Evolutionary conservation across 352 stramenopile genomes (phyloP), one percentile per base, ranked within the genome.

Genomic region (Pythium sukuiense): DNA sequence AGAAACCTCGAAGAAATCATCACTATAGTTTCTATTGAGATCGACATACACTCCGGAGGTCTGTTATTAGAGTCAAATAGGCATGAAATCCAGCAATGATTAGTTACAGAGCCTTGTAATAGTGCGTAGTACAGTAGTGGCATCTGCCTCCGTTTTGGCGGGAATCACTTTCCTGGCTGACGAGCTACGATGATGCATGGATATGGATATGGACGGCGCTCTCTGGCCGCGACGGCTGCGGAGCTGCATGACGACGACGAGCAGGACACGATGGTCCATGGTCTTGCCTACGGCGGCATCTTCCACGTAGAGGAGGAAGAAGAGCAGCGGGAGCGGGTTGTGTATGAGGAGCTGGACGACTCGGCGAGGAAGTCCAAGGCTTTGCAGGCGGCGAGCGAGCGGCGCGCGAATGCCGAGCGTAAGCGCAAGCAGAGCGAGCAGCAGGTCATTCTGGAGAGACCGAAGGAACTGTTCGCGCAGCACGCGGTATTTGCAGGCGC

Each of bases 341-440:
- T 91, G 62, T 89, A 85, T 63, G 83, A 80, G 49, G 83, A 89
- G 53, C 67, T 88, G 49, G 79, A 87, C 55, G 68, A 71, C 1
- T 71, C 59, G 29, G 70, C 70, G 7, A 59, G 70, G 37, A 71
- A 48, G 24, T 20, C 39, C 11, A 63, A 32, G 3, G 63, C 65
- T 11, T 50, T 79, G 9, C 49, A 75, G 39, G 49, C 76, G 20
- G 65, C 73, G 1, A 61, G 67, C 13, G 62, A 75, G 32, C 63
- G 62, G 13, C 46, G 37, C n/a, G 52, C 57, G 12, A 39, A 37
- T 0, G 57, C 26, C 32, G 30, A 57, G 20, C 14, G 27, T 16
- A 41, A 27, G 26, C 2, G 29, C 9, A 27, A 24, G 24, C n/a
- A 61, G 35, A 45, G 27, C 6, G 45, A 52, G 20, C 20, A 52